Percentiles rank a stretch among this genome's conserved stretches.
These are phyloP conservation scores for Phytophthora podocarpi DNA, from an alignment of 352 stramenopile genomes.

Conservation along the genomic window DNA sequence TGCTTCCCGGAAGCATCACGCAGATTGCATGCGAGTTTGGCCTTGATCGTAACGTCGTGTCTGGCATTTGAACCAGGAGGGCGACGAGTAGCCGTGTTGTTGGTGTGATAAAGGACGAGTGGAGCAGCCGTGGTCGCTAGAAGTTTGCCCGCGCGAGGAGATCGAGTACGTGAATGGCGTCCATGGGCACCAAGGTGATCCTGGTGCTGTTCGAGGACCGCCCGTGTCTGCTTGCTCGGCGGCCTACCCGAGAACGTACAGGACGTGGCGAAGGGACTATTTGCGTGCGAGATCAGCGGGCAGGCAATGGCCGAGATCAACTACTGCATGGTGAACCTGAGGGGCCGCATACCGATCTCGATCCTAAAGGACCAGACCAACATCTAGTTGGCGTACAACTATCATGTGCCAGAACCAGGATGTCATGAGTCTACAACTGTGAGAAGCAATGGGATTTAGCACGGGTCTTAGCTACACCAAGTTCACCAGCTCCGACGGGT, in stretches of 20 bases:
- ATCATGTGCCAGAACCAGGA: slow-evolving; percentile 58
- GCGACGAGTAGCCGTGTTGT: too few species aligned
- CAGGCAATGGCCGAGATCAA: slow-evolving; percentile 32
- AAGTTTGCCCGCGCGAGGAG: too few species aligned
- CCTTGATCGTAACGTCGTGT: too few species aligned
- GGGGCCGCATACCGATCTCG: slow-evolving; percentile 70
- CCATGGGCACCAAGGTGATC: slow-evolving; percentile 60
- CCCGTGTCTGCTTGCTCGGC: slow-evolving; percentile 51
- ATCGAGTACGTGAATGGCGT: slow-evolving; percentile 28
- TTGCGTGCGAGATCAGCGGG: slow-evolving; percentile 25
- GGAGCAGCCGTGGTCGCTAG: too few species aligned
- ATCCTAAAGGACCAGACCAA: slow-evolving; percentile 66
- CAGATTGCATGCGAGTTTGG: too few species aligned
- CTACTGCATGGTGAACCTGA: slow-evolving; percentile 31
- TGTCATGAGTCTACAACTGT: slow-evolving; percentile 35
- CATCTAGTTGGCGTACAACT: slow-evolving; percentile 68
- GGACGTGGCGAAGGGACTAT: slow-evolving; percentile 29
- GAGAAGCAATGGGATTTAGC: slow-evolving; percentile 78
- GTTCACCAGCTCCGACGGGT: slow-evolving; percentile 61
- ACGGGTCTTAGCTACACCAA: slow-evolving; percentile 70
- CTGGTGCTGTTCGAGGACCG: slow-evolving; percentile 68
- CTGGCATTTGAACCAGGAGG: too few species aligned
- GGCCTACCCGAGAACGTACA: slow-evolving; percentile 49
- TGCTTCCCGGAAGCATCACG: too few species aligned
- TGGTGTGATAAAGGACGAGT: too few species aligned